Conservation (phyloP, 2,329 filamentous ascomycete species). For the Hirsutella minnesotensis region DNA sequence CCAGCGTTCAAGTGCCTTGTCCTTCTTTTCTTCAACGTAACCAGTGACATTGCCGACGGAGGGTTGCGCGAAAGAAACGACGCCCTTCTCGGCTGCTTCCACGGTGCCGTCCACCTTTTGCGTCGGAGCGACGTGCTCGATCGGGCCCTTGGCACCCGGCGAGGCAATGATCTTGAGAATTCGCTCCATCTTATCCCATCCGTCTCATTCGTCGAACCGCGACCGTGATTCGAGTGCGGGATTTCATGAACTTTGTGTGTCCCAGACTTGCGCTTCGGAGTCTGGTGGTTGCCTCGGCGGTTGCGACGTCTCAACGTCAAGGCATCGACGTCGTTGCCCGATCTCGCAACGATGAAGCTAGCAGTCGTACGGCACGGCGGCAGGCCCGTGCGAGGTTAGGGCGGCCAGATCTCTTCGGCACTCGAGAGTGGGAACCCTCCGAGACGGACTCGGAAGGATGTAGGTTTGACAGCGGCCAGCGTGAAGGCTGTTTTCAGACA, state of each 20-base stretch:
- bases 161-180: slow-evolving; percentile 1
- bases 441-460: neutral
- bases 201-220: neutral
- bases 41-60: slow-evolving; percentile 7
- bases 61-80: neutral
- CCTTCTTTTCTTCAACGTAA: slow-evolving; percentile 7
- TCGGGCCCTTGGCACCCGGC: slow-evolving; percentile 1
- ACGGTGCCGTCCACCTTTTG: neutral
- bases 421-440: neutral
- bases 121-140: slow-evolving; percentile 2
- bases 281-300: no score
- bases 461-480: neutral
- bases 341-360: no score
- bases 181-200: neutral
- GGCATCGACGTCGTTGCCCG: no score
- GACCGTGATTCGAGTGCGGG: neutral
- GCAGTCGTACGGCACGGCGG: no score
- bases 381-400: neutral
- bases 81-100: neutral
- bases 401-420: neutral
- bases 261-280: neutral
- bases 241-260: neutral
- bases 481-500: neutral
- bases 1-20: slow-evolving; percentile 8
- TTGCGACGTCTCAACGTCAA: no score